Evolutionary conservation across 768 basidiomycete species (phyloP).

Genomic region (Tricholomella constricta): DNA sequence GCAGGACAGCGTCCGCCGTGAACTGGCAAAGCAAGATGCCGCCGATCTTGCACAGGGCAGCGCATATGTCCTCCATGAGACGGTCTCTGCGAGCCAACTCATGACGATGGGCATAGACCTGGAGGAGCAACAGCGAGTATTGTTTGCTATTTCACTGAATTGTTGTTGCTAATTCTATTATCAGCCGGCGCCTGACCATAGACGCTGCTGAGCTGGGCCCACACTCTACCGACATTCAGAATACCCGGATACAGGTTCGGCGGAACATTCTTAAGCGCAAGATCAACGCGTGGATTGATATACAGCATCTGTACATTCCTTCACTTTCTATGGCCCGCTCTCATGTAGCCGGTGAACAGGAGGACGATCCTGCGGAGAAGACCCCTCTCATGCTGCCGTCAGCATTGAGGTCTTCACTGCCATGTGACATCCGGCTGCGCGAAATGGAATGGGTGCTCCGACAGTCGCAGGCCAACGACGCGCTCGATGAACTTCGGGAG

Average conservation of each 20-base stretch:
- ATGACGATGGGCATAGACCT: slow-evolving; percentile 17
- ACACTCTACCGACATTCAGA: slow-evolving; percentile 8
- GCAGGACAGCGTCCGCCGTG: slow-evolving; percentile 9
- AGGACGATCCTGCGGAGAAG: neutral
- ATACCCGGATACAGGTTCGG: neutral
- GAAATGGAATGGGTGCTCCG: neutral
- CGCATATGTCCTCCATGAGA: slow-evolving; percentile 2
- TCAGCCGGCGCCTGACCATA: neutral
- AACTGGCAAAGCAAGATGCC: slow-evolving; percentile 14
- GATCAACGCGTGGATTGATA: slow-evolving; percentile 12
- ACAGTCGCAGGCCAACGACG: too few relatives aligned
- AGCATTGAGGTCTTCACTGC: neutral
- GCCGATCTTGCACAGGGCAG: neutral
- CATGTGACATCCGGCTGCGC: neutral
- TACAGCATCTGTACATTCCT: slow-evolving; percentile 19
- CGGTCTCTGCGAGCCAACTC: slow-evolving; percentile 1
- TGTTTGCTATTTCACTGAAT: neutral
- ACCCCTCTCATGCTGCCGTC: neutral
- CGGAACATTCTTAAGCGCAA: slow-evolving; percentile 7
- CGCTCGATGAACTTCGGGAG: neutral
- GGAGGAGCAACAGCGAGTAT: slow-evolving; percentile 18
- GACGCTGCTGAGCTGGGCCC: neutral
- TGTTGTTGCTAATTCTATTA: too few relatives aligned
- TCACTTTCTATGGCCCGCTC: neutral
- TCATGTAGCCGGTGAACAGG: neutral